Percentiles rank a stretch among this genome's conserved stretches.
Conservation (phyloP, 371 early-diverging fungal species). For the Mucor racemosus region DNA sequence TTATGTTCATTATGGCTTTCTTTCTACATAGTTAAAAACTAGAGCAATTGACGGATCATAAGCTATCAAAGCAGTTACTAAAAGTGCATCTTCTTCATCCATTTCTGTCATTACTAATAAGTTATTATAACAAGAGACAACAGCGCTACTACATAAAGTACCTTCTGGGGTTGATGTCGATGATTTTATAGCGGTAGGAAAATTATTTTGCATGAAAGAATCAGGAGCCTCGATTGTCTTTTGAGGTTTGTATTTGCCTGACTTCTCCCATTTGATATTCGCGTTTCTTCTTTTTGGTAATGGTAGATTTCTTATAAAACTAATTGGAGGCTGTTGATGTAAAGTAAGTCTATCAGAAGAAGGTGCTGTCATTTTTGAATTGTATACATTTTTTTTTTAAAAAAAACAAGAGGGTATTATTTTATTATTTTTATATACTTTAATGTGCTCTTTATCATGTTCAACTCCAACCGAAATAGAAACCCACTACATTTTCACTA, state of each 20-base stretch:
- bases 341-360: not conserved
- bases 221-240: not conserved
- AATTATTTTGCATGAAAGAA: not conserved
- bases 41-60: not conserved
- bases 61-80: not conserved
- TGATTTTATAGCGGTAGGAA: not conserved
- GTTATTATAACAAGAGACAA: not conserved
- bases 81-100: not conserved
- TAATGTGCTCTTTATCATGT: not conserved
- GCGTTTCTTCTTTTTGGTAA: not conserved
- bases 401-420: not conserved
- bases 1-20: no score
- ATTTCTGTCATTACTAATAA: not conserved
- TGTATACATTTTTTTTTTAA: no score
- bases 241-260: not conserved
- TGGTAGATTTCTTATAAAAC: not conserved
- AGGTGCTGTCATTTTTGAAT: no score
- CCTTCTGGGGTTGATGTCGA: not conserved
- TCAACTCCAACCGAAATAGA: conserved; percentile 63
- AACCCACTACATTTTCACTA: conserved; percentile 69
- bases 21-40: not conserved
- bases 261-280: not conserved
- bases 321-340: not conserved
- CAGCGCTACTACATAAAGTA: not conserved
- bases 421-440: not conserved